Conservation (phyloP, 164 flowering plant species). For the Pachysandra terminalis region DNA sequence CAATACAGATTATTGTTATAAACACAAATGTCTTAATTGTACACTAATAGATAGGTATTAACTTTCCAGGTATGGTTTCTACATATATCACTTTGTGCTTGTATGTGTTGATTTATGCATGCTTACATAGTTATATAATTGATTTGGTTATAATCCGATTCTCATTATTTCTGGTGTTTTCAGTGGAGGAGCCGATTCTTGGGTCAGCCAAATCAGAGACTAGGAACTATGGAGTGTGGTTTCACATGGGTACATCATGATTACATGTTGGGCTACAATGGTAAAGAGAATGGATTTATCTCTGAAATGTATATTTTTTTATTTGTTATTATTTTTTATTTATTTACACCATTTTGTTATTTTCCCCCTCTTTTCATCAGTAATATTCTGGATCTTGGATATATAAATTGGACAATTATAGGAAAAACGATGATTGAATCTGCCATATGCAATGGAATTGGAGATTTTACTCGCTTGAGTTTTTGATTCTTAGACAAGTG, state of each 20-base stretch:
- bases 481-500: background rate
- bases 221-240: background rate
- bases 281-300: background rate
- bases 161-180: background rate
- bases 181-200: constrained; percentile 4
- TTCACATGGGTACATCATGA: background rate
- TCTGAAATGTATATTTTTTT: background rate
- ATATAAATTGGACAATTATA: background rate
- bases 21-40: too few relatives aligned
- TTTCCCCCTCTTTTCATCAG: background rate
- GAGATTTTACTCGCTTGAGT: background rate
- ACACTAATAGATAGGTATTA: too few relatives aligned
- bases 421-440: background rate
- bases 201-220: background rate
- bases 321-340: too few relatives aligned
- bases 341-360: too few relatives aligned
- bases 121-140: too few relatives aligned
- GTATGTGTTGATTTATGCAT: background rate
- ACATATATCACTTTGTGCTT: too few relatives aligned
- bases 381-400: background rate
- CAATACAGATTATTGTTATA: background rate
- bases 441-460: background rate
- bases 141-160: background rate
- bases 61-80: too few relatives aligned
- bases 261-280: background rate